Evolutionary conservation across 139 green algal genomes (phyloP), one percentile per base, ranked within the genome.

Genomic region (Eudorina sp.): DNA sequence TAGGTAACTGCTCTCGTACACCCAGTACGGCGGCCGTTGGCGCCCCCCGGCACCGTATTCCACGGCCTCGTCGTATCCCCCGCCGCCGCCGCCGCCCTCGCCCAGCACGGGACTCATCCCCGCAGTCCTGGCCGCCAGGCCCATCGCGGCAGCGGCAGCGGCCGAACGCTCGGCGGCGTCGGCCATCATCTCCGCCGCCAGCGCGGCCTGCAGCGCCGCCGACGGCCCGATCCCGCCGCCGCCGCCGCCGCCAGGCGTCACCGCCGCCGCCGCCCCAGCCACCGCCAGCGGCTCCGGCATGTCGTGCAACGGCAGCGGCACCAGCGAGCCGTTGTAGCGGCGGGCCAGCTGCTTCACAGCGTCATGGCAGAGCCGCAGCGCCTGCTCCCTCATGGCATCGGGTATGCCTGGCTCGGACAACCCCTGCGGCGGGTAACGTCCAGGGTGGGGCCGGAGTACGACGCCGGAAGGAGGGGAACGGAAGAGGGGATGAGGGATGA

Each of bases 331-430:
- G 81, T 69, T 78, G 81, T 87, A 87, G 25, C 81, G 62, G 14
- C 81, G 62, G 1, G 81, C 81, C 8, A 87, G 81, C 64, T 78
- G 64, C 64, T 87, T 87, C 1, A 87, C 53, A 8, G 53, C 81
- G 64, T 87, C 81, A 34, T 87, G 81, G 43, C 29, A 66, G 2
- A 53, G 43, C 0, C 81, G 62, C 31, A 87, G 81, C 34, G 81
- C 81, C 31, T 66, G 43, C 2, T 87, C 81, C 21, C 81, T 62
- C 7, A 73, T 31, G 3, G 21, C 31, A 31, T 87, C 81, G 8
- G 81, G 34, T 0, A 78, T 14, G 43, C 45, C 31, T 0, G 60
- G 60, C 9, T 34, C 62, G 6, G 81, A 68, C 8, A 87, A 31
- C 31, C 81, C 81, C 81, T 87, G n/a, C n/a, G n/a, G n/a, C n/a